Base-by-base conservation (phyloP, 225 moss, liverwort and hornwort species). In the Sphagnum contortum region DNA sequence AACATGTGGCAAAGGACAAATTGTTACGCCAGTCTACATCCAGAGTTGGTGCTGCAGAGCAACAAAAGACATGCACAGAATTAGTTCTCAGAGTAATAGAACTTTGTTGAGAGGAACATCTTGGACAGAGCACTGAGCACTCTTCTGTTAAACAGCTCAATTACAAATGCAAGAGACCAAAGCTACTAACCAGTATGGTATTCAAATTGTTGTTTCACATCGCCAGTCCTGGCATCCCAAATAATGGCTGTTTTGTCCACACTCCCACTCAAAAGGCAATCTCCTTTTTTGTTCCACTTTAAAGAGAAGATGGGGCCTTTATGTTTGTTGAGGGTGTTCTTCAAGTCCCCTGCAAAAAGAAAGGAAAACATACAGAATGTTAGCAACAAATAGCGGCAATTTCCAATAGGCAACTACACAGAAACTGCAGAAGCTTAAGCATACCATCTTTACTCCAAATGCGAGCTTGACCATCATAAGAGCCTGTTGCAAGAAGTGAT, bases 21-120 rank as follows among this genome's bases (percentile, higher is more conserved):
- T 91, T 98, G 79, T 98, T 98, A 53, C 96, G 88, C 96, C 96
- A 98, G 67, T 98, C 96, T 66, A 98, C 96, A 80, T 98, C 96
- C 73, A 98, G 67, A 44, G 96, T 98, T 45, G 96, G 96, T 70
- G 96, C 96, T 98, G 89, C 84, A 84, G 11, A 46, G 64, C 53
- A 71, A 68, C 60, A 47, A 29, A 29, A 29, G 29, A 29, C 29
- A 29, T 29, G 29, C 29, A 29, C 29, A 29, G 29, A 29, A 29
- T 29, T 29, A 29, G 29, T 29, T 29, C 29, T 29, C 29, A 0
- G 1, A 29, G 29, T 29, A 29, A 29, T 29, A 29, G 29, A 29
- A 29, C 29, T 29, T 29, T 29, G 29, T 29, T 29, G 29, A 29
- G 29, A 29, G 29, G 29, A 29, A 29, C 29, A 29, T 29, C 0